Percentiles rank a stretch among this genome's conserved stretches.
phyloP scores from a whole-genome alignment of 2,329 filamentous ascomycete genomes.

The Immersiporthe knoxdaviesiana region DNA sequence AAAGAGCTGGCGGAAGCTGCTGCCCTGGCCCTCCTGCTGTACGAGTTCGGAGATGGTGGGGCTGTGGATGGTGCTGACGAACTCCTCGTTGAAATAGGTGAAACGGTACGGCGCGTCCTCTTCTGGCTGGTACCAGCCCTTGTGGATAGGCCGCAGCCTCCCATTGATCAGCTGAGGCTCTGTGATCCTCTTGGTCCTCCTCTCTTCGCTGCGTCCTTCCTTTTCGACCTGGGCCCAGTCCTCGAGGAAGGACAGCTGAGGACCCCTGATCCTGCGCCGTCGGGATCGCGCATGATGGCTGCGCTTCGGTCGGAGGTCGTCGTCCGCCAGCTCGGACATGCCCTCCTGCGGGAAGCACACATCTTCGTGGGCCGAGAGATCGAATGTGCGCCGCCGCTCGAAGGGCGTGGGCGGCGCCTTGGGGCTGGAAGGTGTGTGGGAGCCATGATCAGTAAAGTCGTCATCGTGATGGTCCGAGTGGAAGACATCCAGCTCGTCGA shows the following conservation, averaged over 20 bases:
- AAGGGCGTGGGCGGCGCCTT: conserved; percentile 43
- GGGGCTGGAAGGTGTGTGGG: conserved; percentile 29
- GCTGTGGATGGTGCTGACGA: conserved; percentile 93
- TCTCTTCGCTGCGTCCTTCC: conserved; percentile 79
- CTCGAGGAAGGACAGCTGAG: conserved; percentile 80
- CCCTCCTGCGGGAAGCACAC: conserved; percentile 87
- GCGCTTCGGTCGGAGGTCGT: conserved; percentile 55
- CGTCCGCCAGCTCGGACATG: conserved; percentile 80
- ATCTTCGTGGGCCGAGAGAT: conserved; percentile 75
- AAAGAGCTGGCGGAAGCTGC: conserved; percentile 85
- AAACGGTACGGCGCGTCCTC: conserved; percentile 93
- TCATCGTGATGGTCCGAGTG: conserved; percentile 27
- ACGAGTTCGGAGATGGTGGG: conserved; percentile 92
- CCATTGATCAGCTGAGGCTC: conserved; percentile 93
- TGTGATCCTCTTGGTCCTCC: conserved; percentile 86
- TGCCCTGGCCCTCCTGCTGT: conserved; percentile 65
- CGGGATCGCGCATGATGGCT: conserved; percentile 44
- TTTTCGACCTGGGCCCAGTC: conserved; percentile 93
- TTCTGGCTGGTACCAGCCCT: conserved; percentile 82
- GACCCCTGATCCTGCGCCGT: conserved; percentile 77
- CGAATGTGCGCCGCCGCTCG: conserved; percentile 60
- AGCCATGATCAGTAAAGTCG: conserved; percentile 24
- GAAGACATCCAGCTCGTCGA: conserved; percentile 60
- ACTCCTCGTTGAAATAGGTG: conserved; percentile 98
- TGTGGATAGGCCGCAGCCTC: conserved; percentile 77